Percentiles rank a stretch among this genome's conserved stretches.
These are phyloP conservation scores for Claviceps fusiformis DNA, from an alignment of 2,329 filamentous ascomycete species.

Conservation along the genomic window DNA sequence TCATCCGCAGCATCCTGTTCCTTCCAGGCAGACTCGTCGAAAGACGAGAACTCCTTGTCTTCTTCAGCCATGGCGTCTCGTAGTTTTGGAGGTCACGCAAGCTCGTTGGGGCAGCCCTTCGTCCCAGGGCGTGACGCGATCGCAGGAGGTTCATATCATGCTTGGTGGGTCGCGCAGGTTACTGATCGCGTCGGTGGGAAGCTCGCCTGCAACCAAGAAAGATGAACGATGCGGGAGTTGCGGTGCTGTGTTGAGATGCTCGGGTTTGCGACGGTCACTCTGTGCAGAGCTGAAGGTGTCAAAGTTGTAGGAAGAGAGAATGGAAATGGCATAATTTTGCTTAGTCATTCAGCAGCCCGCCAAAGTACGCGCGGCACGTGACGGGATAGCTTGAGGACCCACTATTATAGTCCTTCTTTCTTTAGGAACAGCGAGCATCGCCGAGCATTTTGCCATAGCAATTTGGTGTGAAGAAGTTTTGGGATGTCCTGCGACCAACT, in stretches of 20 bases:
- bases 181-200: neutral
- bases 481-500: no score
- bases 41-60: slow-evolving; percentile 20
- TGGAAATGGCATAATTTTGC: neutral
- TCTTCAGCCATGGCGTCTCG: slow-evolving; percentile 19
- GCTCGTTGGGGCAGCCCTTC: slow-evolving; percentile 10
- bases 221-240: neutral
- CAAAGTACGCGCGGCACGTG: neutral
- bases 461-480: no score
- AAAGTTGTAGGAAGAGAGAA: neutral
- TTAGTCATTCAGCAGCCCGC: neutral
- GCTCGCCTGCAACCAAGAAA: neutral
- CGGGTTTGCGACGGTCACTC: neutral
- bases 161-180: slow-evolving; percentile 7
- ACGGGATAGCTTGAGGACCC: neutral
- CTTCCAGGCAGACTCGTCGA: slow-evolving; percentile 23
- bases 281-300: neutral
- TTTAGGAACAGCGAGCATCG: no score
- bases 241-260: neutral
- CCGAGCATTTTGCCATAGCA: no score
- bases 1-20: slow-evolving; percentile 37
- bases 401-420: no score
- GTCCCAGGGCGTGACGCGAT: slow-evolving; percentile 11
- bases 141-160: slow-evolving; percentile 14
- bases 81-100: slow-evolving; percentile 7